Conservation (phyloP, 2,329 filamentous ascomycete species). For the Aspergillus luchuensis region DNA sequence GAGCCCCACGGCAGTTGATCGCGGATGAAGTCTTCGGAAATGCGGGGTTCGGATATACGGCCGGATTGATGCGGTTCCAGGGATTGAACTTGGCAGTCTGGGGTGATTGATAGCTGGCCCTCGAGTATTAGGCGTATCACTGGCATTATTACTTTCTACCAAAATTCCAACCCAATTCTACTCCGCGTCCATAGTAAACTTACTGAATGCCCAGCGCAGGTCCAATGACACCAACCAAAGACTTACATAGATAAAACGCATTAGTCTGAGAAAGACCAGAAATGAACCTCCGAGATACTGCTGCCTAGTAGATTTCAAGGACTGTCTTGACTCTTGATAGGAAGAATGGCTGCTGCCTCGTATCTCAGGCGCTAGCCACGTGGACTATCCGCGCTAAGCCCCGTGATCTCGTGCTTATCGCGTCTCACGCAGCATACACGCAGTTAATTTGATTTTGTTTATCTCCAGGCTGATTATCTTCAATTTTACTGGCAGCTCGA, state of each 20-base stretch:
- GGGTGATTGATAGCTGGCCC: too few relatives aligned
- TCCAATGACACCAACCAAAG: too few relatives aligned
- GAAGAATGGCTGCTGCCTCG: neutral
- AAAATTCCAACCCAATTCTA: too few relatives aligned
- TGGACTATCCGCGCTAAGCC: neutral
- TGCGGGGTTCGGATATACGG: slow-evolving; percentile 1
- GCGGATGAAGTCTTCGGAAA: neutral
- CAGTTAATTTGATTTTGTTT: neutral
- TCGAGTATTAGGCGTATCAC: too few relatives aligned
- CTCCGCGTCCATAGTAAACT: too few relatives aligned
- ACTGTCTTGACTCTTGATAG: too few relatives aligned
- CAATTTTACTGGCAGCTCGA: neutral
- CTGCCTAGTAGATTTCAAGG: too few relatives aligned
- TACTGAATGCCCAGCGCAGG: too few relatives aligned
- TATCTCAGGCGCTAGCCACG: neutral
- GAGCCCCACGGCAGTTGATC: slow-evolving; percentile 2
- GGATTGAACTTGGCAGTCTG: neutral
- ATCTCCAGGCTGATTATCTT: neutral
- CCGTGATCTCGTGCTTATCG: neutral
- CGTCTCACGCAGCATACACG: neutral
- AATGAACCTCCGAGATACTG: too few relatives aligned
- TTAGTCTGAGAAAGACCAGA: too few relatives aligned
- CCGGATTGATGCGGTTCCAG: neutral
- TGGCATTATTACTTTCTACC: too few relatives aligned
- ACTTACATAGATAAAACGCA: too few relatives aligned